Evolutionary conservation across 2,329 filamentous ascomycete genomes (phyloP).

Genomic region (Pestalotiopsis sp.): DNA sequence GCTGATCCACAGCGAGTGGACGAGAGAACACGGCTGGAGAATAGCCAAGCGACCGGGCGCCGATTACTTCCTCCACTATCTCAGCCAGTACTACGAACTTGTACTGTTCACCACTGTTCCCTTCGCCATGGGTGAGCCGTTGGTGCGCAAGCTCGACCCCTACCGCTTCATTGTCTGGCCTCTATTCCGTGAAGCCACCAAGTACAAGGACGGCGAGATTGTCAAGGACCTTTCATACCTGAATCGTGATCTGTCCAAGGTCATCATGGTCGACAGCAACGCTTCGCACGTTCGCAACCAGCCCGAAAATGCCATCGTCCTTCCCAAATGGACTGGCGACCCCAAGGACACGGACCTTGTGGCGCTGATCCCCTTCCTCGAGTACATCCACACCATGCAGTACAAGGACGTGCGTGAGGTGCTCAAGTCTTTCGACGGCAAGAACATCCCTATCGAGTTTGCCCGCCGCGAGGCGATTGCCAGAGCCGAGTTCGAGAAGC

Average conservation of each 20-base stretch:
- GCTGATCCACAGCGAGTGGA: constrained; percentile 93
- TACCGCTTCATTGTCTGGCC: constrained; percentile 96
- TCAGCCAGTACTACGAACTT: constrained; percentile 97
- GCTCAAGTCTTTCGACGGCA: constrained; percentile 85
- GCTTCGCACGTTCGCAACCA: constrained; percentile 81
- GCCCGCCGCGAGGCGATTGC: constrained; percentile 84
- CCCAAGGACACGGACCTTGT: constrained; percentile 84
- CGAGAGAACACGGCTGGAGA: constrained; percentile 90
- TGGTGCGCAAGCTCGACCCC: constrained; percentile 92
- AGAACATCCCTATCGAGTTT: constrained; percentile 88
- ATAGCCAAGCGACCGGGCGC: constrained; percentile 92
- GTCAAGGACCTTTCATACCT: constrained; percentile 99
- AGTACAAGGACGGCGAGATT: constrained; percentile 94
- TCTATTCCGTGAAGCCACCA: constrained; percentile 93
- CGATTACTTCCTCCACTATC: constrained; percentile 96
- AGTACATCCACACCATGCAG: constrained; percentile 95
- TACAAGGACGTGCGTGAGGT: constrained; percentile 85
- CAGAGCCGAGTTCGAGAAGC: constrained; percentile 81
- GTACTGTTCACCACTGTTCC: constrained; percentile 94
- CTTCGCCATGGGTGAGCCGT: constrained; percentile 79
- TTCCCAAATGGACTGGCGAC: constrained; percentile 89
- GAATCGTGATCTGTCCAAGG: constrained; percentile 93
- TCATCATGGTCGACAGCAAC: constrained; percentile 91
- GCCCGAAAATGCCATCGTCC: constrained; percentile 93
- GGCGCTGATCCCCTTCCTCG: constrained; percentile 90